Evolutionary conservation across 192 early-diverging fungal species (phyloP).

Genomic region (Coemansia sp.): DNA sequence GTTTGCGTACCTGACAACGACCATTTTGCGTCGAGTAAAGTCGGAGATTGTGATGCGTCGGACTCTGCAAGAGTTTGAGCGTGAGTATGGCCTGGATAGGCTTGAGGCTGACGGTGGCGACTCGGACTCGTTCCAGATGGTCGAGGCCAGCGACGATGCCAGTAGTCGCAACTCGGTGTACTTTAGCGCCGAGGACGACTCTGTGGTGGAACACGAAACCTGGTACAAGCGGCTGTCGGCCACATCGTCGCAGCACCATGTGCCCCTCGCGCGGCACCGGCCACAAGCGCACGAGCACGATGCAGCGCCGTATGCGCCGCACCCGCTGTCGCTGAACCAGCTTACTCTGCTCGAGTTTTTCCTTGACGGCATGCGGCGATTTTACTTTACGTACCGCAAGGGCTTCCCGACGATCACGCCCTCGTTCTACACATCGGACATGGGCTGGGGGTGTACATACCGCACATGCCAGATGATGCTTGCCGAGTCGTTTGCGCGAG

Average conservation of each 20-base stretch:
- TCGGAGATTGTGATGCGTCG: conserved; percentile 46
- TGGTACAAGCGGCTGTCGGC: conserved; percentile 49
- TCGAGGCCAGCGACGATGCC: conserved; percentile 36
- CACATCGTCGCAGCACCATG: conserved; percentile 43
- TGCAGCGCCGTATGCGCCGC: background rate
- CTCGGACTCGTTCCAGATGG: conserved; percentile 51
- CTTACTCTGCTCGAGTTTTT: conserved; percentile 53
- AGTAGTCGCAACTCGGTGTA: conserved; percentile 51
- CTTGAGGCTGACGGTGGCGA: conserved; percentile 20
- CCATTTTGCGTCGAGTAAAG: conserved; percentile 41
- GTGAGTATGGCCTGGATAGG: conserved; percentile 41
- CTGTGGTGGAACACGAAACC: conserved; percentile 21
- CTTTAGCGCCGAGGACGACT: conserved; percentile 51
- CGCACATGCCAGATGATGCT: conserved; percentile 57
- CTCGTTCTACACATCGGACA: conserved; percentile 56
- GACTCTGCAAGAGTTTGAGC: conserved; percentile 52
- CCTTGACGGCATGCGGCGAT: conserved; percentile 52
- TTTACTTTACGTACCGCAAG: conserved; percentile 54
- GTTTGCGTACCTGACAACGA: conserved; percentile 42
- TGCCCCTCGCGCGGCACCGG: conserved; percentile 18
- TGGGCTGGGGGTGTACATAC: conserved; percentile 57
- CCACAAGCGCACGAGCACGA: conserved; percentile 10
- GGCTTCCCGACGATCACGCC: conserved; percentile 52
- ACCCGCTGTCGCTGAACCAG: conserved; percentile 50
- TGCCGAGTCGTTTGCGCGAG: conserved; percentile 47